These are phyloP conservation scores for Botrytis sinoallii DNA, from an alignment of 2,329 filamentous ascomycete species.

Conservation along the genomic window DNA sequence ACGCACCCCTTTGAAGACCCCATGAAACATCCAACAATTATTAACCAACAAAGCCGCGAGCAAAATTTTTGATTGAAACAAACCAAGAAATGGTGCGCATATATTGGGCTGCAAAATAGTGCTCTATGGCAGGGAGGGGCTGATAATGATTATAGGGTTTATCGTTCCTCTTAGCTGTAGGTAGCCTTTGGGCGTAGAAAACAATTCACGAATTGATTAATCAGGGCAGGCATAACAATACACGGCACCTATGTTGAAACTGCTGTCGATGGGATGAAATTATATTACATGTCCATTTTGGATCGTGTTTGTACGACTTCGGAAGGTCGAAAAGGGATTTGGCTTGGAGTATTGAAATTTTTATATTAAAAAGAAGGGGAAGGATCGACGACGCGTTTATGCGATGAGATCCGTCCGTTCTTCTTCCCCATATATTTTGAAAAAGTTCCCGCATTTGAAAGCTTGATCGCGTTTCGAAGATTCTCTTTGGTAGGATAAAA, in stretches of 20 bases:
- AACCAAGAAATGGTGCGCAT: neutral
- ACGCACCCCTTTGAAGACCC: neutral
- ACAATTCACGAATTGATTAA: neutral
- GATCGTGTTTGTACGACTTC: neutral
- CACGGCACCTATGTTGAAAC: neutral
- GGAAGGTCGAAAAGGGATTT: neutral
- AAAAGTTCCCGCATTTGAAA: constrained; percentile 2
- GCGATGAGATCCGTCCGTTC: neutral
- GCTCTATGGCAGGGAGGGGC: neutral
- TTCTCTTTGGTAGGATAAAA: neutral
- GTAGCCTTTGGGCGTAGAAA: neutral
- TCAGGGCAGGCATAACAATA: neutral
- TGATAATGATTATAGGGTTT: neutral
- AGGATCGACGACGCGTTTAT: neutral
- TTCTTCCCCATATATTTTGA: neutral
- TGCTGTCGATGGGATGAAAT: neutral
- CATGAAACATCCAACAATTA: constrained; percentile 15
- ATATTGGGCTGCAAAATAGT: neutral
- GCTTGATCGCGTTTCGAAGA: constrained; percentile 10
- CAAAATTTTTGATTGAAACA: neutral
- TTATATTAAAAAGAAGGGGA: constrained; percentile 7
- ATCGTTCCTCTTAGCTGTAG: neutral
- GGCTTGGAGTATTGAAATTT: neutral
- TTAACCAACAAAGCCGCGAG: neutral
- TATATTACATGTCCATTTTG: neutral